Base-by-base conservation (phyloP, 805 yeast species). In the Metschnikowia kofuensis region DNA sequence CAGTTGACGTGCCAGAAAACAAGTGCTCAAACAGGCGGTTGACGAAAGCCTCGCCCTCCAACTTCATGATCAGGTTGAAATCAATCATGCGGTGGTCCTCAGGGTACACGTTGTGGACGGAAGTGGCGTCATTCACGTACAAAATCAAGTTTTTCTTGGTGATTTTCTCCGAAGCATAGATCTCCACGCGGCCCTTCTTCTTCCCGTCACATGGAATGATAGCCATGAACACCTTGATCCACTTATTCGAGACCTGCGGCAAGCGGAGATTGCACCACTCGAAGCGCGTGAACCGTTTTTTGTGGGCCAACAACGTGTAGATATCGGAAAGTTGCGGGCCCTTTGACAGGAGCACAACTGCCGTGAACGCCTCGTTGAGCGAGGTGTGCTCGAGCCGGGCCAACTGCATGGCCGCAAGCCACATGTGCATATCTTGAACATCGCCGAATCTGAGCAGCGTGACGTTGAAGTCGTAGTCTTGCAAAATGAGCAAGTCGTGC, bases 241-340 rank as follows among this genome's bases (percentile, higher is more conserved):
- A 84, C 58, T 79, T 78, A 53, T 74, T 74, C 40, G 80, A 76
- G 39, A 81, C 67, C 50, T 78, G 80, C 10, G 84, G 84, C 55
- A 83, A 76, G 50, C 85, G 68, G 53, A 84, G 62, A 58, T 80
- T 78, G 61, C 83, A 79, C 86, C 87, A 82, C 57, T 84, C 89
- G 40, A 67, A 76, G 52, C 74, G 72, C 5, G 73, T 59, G 54
- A 68, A 76, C 51, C 79, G 72, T 51, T 74, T 76, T 39, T 77
- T 77, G 41, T 63, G 64, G 6, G 80, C 75, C 53, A 84, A 67
- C 15, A 84, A 67, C 1, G 83, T 79, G 56, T 82, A 80, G 38
- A 83, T 72, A 60, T 84, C 89, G 2, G 78, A 71, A 47, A 84
- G 70, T 45, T 69, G 62, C 3, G 81, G 70, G 1, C 85, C 89